phyloP scores from a whole-genome alignment of 2,329 filamentous ascomycete species.

The Ceratocystis eucalypticola region DNA sequence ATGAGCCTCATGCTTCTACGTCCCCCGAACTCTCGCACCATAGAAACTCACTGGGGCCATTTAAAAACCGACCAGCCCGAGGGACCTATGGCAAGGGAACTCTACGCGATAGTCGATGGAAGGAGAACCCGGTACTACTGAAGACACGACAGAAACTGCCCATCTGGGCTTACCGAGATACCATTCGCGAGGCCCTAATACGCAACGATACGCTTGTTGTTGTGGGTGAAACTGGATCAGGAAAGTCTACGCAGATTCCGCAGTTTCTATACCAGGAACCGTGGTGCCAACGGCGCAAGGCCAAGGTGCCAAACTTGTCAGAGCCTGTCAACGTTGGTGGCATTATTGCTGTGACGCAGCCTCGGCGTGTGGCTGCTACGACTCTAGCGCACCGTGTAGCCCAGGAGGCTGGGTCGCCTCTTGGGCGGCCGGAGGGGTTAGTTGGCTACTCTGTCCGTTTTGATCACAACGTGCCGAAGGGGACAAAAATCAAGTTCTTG shows the following conservation, averaged over 20 bases:
- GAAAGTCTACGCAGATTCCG: constrained; percentile 92
- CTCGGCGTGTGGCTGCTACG: constrained; percentile 82
- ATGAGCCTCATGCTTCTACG: not conserved
- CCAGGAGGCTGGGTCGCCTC: constrained; percentile 51
- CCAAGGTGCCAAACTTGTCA: constrained; percentile 23
- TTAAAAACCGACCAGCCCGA: not conserved
- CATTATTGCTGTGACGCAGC: constrained; percentile 90
- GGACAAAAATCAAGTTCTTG: constrained; percentile 80
- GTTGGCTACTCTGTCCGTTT: constrained; percentile 95
- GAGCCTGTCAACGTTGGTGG: constrained; percentile 49
- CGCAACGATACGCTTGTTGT: constrained; percentile 63
- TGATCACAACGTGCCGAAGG: constrained; percentile 69
- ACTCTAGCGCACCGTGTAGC: constrained; percentile 80
- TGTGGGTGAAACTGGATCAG: constrained; percentile 87
- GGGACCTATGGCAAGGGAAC: not conserved
- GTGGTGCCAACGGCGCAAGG: constrained; percentile 57
- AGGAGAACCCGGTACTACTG: constrained; percentile 27
- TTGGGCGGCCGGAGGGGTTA: constrained; percentile 30
- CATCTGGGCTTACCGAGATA: constrained; percentile 60
- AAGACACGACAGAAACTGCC: constrained; percentile 55
- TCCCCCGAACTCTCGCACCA: not conserved
- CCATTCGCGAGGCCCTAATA: constrained; percentile 52
- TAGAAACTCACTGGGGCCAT: not conserved
- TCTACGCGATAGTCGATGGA: constrained; percentile 13
- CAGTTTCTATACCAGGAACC: constrained; percentile 69